phyloP scores from a whole-genome alignment of 345 rosid genomes.

The Populus alba region DNA sequence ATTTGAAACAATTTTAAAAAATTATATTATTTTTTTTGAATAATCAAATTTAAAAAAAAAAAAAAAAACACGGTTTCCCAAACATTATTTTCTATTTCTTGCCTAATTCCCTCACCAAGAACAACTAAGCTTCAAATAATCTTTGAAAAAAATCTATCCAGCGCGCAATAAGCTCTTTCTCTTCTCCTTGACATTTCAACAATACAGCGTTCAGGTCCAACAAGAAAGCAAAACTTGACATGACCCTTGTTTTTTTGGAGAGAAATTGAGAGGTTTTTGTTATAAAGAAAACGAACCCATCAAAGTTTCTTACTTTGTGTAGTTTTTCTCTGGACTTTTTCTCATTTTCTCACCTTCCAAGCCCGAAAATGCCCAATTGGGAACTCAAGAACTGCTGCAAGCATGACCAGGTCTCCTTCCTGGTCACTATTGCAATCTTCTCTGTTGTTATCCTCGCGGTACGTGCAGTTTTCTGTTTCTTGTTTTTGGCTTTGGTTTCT shows the following conservation, averaged over 20 bases:
- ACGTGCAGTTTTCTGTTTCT: constrained; percentile 18
- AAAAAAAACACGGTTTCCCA: no score
- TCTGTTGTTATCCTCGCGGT: constrained; percentile 83
- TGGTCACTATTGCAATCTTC: constrained; percentile 71
- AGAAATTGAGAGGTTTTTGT: no score
- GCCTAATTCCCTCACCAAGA: no score
- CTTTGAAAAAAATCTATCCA: background rate
- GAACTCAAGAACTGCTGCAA: constrained; percentile 81
- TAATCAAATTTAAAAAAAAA: no score
- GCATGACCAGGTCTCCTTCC: constrained; percentile 58
- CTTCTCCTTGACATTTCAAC: no score
- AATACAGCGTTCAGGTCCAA: background rate
- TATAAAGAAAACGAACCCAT: no score
- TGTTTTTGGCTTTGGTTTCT: background rate
- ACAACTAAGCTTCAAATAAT: background rate
- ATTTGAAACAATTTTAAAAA: no score
- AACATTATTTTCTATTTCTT: no score
- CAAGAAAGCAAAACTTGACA: no score
- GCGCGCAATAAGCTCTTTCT: background rate
- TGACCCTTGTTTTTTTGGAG: no score
- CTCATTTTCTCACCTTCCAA: background rate
- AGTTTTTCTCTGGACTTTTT: background rate
- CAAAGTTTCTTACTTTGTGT: background rate
- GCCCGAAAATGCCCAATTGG: constrained; percentile 56
- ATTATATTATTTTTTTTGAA: no score